Evolutionary conservation across 768 basidiomycete species (phyloP), one percentile per base, ranked within the genome.

Genomic region (Collybiopsis confluens): DNA sequence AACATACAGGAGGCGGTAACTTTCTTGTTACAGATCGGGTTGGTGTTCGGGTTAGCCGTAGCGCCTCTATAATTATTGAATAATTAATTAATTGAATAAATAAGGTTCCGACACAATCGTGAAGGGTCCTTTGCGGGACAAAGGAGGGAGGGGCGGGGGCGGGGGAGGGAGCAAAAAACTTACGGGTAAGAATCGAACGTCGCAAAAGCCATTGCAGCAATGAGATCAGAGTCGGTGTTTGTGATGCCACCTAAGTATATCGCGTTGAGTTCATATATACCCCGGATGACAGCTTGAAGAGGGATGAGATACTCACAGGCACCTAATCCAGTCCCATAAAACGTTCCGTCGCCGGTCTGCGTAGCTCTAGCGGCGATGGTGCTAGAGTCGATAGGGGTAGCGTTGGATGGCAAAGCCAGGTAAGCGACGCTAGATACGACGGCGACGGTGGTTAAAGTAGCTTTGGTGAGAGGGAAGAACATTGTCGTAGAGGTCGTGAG

Each of bases 131-230:
- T 33, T 47, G 11, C n/a, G 18, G 21, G 30, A 10, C 28, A 18
- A 47, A 30, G n/a, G n/a, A 20, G 35, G 45, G 18, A 47, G 5
- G 20, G 30, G 30, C 16, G 46, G 18, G 16, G 11, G 41, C 21
- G 38, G 24, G 15, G 24, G 36, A 18, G 46, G 43, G 27, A 54
- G 18, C 4, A 42, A 20, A 33, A 28, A 38, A 61, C 73, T 52
- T 37, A 73, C 71, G 71, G 69, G 59, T 47, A 73, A 1, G 1
- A 0, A 44, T 75, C 72, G 54, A 69, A 77, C 18, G 75, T 53
- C 3, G 7, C 0, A 0, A 61, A 0, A 7, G 71, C 65, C 45
- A 73, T 65, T 26, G 77, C 76, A n/a, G 57, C 70, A 30, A 77
- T 69, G 38, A 45, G 4, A 6, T 77, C 54, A 11, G 4, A 18